These are phyloP conservation scores for Puccinia coronata DNA, from an alignment of 1,284 basidiomycete genomes.

Conservation along the genomic window DNA sequence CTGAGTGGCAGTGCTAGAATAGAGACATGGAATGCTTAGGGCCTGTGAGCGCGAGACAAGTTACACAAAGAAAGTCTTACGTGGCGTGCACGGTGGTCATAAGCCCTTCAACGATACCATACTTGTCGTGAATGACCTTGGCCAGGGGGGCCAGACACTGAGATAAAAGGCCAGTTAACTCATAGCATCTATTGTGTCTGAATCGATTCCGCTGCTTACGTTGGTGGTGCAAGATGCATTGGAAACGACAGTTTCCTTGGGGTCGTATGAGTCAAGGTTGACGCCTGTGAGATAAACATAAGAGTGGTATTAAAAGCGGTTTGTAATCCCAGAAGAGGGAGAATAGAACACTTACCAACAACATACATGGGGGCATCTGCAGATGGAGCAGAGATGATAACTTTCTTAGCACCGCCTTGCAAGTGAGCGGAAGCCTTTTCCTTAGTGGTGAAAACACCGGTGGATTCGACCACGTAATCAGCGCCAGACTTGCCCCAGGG, in stretches of 20 bases:
- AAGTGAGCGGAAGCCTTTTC: constrained; percentile 87
- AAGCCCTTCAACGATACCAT: constrained; percentile 89
- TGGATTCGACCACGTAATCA: constrained; percentile 94
- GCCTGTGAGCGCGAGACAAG: too few species aligned
- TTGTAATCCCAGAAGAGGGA: constrained; percentile 65
- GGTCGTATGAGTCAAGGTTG: constrained; percentile 91
- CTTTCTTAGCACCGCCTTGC: constrained; percentile 99
- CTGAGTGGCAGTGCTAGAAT: constrained; percentile 90
- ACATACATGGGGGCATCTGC: constrained; percentile 91
- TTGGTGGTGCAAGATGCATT: constrained; percentile 99
- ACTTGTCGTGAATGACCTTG: constrained; percentile 97
- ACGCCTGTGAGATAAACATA: constrained; percentile 67
- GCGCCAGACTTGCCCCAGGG: constrained; percentile 79
- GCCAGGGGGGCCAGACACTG: constrained; percentile 90
- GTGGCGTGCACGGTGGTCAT: constrained; percentile 95
- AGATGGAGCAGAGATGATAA: constrained; percentile 98
- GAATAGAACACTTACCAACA: constrained; percentile 52
- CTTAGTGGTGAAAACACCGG: constrained; percentile 97
- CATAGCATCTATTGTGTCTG: too few species aligned
- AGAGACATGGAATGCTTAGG: not conserved
- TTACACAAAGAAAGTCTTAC: constrained; percentile 53
- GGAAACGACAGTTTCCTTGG: constrained; percentile 85
- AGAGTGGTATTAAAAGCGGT: not conserved
- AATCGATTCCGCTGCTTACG: constrained; percentile 58
- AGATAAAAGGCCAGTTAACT: not conserved